Percentiles rank a stretch among this genome's conserved stretches.
Conservation (phyloP, 129 eudicot genomes). For the Flaveria trinervia region DNA sequence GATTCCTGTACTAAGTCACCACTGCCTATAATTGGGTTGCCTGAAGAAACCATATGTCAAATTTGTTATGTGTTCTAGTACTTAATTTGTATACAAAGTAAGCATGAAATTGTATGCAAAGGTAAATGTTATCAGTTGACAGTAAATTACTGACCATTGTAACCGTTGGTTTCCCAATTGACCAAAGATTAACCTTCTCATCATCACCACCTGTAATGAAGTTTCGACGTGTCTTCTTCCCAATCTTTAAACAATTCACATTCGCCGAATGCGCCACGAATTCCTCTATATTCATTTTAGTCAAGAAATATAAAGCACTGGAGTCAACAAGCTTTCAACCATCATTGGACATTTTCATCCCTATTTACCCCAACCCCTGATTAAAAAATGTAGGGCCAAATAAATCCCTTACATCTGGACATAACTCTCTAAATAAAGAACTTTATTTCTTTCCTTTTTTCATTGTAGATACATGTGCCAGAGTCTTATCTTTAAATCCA, state of each 20-base stretch:
- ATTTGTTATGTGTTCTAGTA: neutral
- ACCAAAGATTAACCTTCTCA: slow-evolving; percentile 85
- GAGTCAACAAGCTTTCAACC: slow-evolving; percentile 16
- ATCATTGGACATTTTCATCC: slow-evolving; percentile 13
- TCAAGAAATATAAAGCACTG: slow-evolving; percentile 43
- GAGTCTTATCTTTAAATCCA: neutral
- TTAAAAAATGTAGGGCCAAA: neutral
- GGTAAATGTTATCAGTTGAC: neutral
- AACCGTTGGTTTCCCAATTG: slow-evolving; percentile 80
- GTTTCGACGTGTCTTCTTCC: slow-evolving; percentile 70
- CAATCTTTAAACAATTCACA: slow-evolving; percentile 80
- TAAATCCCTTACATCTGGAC: slow-evolving; percentile 10
- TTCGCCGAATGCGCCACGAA: slow-evolving; percentile 90
- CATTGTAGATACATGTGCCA: neutral
- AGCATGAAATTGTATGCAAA: slow-evolving; percentile 20
- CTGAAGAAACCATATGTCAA: neutral
- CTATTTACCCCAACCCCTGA: neutral
- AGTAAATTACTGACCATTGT: slow-evolving; percentile 55
- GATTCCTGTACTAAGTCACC: slow-evolving; percentile 7
- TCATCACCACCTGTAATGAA: slow-evolving; percentile 94
- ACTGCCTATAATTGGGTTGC: neutral
- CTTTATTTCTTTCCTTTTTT: neutral
- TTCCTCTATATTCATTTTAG: slow-evolving; percentile 66
- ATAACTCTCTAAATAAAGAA: neutral
- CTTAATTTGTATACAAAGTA: neutral